Percentiles rank a stretch among this genome's conserved stretches.
These are phyloP conservation scores for Dioscorea zingiberensis DNA, from an alignment of 106 monocot species.

Conservation along the genomic window DNA sequence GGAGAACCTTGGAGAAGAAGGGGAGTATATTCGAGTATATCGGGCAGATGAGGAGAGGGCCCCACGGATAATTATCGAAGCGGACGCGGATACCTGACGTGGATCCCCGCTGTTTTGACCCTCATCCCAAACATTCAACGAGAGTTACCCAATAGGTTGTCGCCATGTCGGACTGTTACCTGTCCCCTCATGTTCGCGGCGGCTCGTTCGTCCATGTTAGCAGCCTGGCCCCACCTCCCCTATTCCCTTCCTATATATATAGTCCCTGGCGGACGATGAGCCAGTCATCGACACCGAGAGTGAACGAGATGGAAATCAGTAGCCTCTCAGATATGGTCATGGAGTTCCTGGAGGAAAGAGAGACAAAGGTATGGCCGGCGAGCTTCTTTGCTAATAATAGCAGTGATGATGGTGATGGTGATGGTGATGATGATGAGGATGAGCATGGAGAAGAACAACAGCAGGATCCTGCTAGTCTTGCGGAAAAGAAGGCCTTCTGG, in stretches of 20 bases:
- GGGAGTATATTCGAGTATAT: too few species aligned
- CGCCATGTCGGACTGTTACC: not conserved
- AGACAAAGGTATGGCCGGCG: not conserved
- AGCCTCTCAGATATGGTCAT: slow-evolving; percentile 50
- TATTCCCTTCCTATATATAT: not conserved
- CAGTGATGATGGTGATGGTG: slow-evolving; percentile 16
- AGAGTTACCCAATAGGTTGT: not conserved
- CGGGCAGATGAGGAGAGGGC: too few species aligned
- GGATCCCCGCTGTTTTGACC: slow-evolving; percentile 26
- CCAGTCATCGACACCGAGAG: too few species aligned
- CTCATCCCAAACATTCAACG: not conserved
- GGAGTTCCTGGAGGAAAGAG: slow-evolving; percentile 45
- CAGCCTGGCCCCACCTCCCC: not conserved
- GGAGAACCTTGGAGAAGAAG: too few species aligned
- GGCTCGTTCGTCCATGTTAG: slow-evolving; percentile 7
- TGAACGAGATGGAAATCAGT: slow-evolving; percentile 2
- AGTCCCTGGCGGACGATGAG: not conserved
- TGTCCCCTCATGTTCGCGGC: not conserved
- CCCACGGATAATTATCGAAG: too few species aligned
- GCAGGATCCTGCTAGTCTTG: not conserved
- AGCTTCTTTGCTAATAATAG: slow-evolving; percentile 2
- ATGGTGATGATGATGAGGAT: not conserved
- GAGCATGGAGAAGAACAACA: too few species aligned
- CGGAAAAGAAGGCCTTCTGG: slow-evolving; percentile 51
- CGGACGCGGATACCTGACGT: slow-evolving; percentile 17